These are phyloP conservation scores for Fusarium poae DNA, from an alignment of 2,329 filamentous ascomycete genomes.

Conservation along the genomic window DNA sequence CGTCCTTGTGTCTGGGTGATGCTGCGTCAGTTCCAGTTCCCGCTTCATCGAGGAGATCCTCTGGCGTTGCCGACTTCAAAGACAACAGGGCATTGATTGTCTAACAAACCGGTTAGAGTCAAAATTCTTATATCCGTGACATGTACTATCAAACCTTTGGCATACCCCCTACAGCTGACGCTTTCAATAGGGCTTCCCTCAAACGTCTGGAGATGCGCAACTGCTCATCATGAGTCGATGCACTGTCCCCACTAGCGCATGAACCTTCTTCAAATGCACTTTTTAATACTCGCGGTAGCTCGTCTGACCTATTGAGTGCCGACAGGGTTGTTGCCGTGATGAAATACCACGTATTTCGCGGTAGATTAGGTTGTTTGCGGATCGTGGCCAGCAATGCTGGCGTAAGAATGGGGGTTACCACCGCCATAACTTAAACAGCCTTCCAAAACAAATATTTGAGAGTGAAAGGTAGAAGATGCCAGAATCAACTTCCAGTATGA, in stretches of 20 bases:
- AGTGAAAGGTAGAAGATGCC: background rate
- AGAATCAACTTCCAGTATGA: background rate
- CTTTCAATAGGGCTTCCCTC: conserved; percentile 46
- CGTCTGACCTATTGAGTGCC: conserved; percentile 44
- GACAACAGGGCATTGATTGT: conserved; percentile 46
- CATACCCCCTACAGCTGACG: conserved; percentile 47
- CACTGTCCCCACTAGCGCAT: conserved; percentile 3
- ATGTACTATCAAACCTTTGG: conserved; percentile 35
- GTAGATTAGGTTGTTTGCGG: conserved; percentile 42
- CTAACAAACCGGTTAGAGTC: conserved; percentile 30
- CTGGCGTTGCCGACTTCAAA: conserved; percentile 44
- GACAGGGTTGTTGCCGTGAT: conserved; percentile 46
- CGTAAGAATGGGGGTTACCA: conserved; percentile 39
- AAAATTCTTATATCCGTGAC: background rate
- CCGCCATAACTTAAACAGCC: conserved; percentile 13
- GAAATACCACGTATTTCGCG: conserved; percentile 47
- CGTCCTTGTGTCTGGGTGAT: conserved; percentile 34
- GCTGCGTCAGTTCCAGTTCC: background rate
- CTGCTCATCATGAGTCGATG: conserved; percentile 27
- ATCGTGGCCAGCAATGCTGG: conserved; percentile 41
- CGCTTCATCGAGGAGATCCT: conserved; percentile 39
- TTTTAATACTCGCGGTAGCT: conserved; percentile 37
- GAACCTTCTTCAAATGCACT: conserved; percentile 23
- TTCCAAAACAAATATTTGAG: background rate
- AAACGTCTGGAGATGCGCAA: conserved; percentile 41